phyloP scores from a whole-genome alignment of 2,329 filamentous ascomycete genomes.

The Penicillium sp. region DNA sequence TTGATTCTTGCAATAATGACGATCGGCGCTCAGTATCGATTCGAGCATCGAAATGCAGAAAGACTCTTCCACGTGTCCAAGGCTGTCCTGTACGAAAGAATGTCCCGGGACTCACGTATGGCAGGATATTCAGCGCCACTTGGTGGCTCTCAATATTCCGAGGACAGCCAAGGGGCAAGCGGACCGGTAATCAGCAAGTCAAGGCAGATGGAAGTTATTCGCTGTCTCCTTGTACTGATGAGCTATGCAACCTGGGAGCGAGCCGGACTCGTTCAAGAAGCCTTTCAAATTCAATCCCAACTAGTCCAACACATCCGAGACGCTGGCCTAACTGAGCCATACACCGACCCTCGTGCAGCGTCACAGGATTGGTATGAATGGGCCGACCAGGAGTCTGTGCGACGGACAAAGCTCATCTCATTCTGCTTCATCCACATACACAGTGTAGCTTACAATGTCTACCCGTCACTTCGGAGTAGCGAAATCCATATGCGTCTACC shows the following conservation, averaged over 20 bases:
- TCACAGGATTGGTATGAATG: slow-evolving; percentile 39
- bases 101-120: slow-evolving; percentile 27
- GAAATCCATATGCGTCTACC: slow-evolving; percentile 42
- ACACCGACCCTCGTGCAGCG: slow-evolving; percentile 24
- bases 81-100: slow-evolving; percentile 67
- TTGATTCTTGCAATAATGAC: slow-evolving; percentile 68
- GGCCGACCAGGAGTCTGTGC: slow-evolving; percentile 39
- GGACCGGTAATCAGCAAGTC: slow-evolving; percentile 20
- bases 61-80: slow-evolving; percentile 56
- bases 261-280: slow-evolving; percentile 35
- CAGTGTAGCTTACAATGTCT: slow-evolving; percentile 43
- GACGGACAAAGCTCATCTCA: slow-evolving; percentile 41
- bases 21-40: slow-evolving; percentile 55
- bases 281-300: slow-evolving; percentile 34
- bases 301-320: slow-evolving; percentile 35
- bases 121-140: slow-evolving; percentile 25
- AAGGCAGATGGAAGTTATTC: slow-evolving; percentile 34
- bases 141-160: slow-evolving; percentile 17
- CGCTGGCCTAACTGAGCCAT: slow-evolving; percentile 31
- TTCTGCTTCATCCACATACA: slow-evolving; percentile 44
- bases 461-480: slow-evolving; percentile 40
- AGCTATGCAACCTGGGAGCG: slow-evolving; percentile 38
- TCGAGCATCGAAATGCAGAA: slow-evolving; percentile 45
- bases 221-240: slow-evolving; percentile 35
- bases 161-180: slow-evolving; percentile 13